These are phyloP conservation scores for Seiridium cupressi DNA, from an alignment of 2,329 filamentous ascomycete genomes.

Conservation along the genomic window DNA sequence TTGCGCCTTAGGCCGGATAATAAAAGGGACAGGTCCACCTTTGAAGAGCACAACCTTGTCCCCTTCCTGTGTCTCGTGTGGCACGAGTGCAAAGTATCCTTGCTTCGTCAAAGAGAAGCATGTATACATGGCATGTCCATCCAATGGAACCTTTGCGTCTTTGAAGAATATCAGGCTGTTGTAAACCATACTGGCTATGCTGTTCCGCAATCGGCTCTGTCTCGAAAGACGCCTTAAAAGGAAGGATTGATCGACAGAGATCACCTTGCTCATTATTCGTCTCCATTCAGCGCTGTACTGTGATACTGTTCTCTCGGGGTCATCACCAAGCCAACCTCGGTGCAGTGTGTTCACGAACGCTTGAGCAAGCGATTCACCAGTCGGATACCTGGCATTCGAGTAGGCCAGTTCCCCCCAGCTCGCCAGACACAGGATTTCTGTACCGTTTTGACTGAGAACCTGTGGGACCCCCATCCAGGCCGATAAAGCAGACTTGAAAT, in stretches of 20 bases:
- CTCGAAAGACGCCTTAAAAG: background rate
- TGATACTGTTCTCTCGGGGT: background rate
- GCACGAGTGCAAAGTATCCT: background rate
- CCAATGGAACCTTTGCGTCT: background rate
- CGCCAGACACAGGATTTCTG: background rate
- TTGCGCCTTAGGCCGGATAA: background rate
- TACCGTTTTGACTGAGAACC: background rate
- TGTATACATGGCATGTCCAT: background rate
- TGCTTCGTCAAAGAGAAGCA: background rate
- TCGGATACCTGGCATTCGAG: background rate
- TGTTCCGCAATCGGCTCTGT: background rate
- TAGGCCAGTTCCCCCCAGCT: background rate
- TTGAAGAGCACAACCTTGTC: background rate
- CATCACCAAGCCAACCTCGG: background rate
- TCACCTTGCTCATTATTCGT: background rate
- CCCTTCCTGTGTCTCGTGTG: background rate
- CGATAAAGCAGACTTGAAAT: background rate
- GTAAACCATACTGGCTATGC: background rate
- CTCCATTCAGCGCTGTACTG: background rate
- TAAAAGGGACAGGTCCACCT: background rate
- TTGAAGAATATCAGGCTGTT: background rate
- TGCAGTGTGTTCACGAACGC: background rate
- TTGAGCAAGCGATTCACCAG: background rate
- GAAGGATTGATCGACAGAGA: background rate
- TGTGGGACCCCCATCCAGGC: background rate